Evolutionary conservation across 495 filamentous ascomycete species (phyloP).

Genomic region (Staphylotrichum longicolle): DNA sequence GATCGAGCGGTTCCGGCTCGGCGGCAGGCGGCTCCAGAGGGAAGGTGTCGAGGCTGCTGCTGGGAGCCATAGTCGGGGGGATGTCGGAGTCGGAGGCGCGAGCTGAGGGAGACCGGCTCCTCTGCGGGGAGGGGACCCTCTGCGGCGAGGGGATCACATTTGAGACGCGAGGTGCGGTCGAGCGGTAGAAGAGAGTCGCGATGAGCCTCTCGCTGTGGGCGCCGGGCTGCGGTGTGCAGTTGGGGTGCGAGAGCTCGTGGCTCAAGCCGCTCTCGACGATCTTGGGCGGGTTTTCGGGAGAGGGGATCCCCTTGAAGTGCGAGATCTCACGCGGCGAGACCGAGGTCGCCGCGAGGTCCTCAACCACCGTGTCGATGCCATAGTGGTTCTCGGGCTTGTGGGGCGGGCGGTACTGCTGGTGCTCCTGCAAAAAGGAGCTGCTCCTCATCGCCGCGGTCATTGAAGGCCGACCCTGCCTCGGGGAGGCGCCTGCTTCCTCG

Average conservation of each 20-base stretch:
- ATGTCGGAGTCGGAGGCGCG: constrained; percentile 42
- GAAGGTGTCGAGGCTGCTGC: constrained; percentile 63
- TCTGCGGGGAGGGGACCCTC: constrained; percentile 26
- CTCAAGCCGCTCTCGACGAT: constrained; percentile 57
- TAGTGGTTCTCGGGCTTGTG: constrained; percentile 51
- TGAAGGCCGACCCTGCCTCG: constrained; percentile 42
- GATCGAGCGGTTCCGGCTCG: constrained; percentile 65
- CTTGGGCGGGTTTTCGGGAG: constrained; percentile 48
- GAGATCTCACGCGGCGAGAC: constrained; percentile 40
- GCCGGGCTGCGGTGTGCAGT: constrained; percentile 51
- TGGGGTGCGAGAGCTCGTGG: constrained; percentile 55
- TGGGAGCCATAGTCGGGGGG: constrained; percentile 59
- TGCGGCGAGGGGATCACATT: constrained; percentile 37
- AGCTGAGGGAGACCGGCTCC: constrained; percentile 28
- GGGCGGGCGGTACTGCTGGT: constrained; percentile 71
- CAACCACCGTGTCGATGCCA: constrained; percentile 55
- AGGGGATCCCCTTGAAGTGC: constrained; percentile 53
- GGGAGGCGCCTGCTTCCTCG: constrained; percentile 31
- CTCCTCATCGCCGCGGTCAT: constrained; percentile 55
- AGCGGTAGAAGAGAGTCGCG: constrained; percentile 70
- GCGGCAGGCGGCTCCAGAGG: constrained; percentile 67
- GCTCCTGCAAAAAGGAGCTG: constrained; percentile 67
- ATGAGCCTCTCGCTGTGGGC: constrained; percentile 49
- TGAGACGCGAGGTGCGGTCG: constrained; percentile 36
- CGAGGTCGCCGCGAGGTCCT: constrained; percentile 40